Conservation (phyloP, 2,329 filamentous ascomycete species). For the Fusarium albosuccineum region DNA sequence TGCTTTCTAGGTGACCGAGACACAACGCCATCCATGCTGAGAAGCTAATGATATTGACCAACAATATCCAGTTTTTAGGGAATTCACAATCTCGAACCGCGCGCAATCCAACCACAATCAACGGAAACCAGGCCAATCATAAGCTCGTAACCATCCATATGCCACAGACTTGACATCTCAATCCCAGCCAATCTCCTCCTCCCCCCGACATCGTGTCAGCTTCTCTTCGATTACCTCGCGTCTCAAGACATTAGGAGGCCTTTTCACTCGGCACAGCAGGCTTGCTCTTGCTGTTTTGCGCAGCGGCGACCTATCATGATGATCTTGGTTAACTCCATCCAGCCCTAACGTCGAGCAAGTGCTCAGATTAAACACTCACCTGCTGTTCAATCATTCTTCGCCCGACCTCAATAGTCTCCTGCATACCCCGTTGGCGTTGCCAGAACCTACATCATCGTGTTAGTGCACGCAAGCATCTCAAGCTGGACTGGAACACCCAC, state of each 20-base stretch:
- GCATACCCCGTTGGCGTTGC: conserved; percentile 69
- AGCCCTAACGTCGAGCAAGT: background rate
- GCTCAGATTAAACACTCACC: conserved; percentile 35
- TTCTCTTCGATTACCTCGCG: background rate
- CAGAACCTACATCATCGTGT: conserved; percentile 64
- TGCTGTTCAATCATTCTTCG: conserved; percentile 66
- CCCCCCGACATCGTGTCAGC: background rate
- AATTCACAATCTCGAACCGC: conserved; percentile 17
- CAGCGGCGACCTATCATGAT: conserved; percentile 22
- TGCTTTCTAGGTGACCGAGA: conserved; percentile 9
- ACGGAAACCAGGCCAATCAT: conserved; percentile 25
- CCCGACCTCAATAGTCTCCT: conserved; percentile 70
- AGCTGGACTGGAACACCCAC: conserved; percentile 50
- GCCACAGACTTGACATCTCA: conserved; percentile 4
- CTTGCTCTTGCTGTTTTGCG: conserved; percentile 31
- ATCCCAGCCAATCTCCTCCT: background rate
- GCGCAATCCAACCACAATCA: conserved; percentile 8
- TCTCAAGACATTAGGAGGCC: conserved; percentile 23
- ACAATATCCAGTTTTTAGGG: conserved; percentile 8
- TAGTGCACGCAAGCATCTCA: conserved; percentile 27
- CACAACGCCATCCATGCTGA: background rate
- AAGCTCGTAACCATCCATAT: conserved; percentile 29
- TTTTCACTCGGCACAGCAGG: conserved; percentile 39
- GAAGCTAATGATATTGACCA: background rate
- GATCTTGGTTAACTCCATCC: conserved; percentile 18